Evolutionary conservation across 768 basidiomycete species (phyloP).

Genomic region (Mycena albidolilacea): DNA sequence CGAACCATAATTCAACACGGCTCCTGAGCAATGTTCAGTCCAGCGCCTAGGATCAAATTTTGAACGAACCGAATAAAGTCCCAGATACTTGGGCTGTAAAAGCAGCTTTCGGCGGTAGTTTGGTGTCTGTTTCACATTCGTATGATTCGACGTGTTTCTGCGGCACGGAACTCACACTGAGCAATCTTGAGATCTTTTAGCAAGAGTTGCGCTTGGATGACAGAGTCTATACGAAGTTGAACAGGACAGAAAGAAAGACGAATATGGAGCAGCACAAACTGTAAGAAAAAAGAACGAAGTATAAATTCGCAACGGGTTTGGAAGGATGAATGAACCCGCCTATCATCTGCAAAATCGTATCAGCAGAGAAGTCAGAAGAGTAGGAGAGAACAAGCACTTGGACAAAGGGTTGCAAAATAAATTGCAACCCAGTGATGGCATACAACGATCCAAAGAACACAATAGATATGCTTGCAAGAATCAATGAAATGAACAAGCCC

Average conservation of each 20-base stretch:
- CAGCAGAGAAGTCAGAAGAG: background rate
- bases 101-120: conserved; percentile 64
- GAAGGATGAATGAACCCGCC: conserved; percentile 73
- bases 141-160: background rate
- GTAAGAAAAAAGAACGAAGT: conserved; percentile 66
- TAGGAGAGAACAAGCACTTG: conserved; percentile 47
- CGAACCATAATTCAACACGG: conserved; percentile 62
- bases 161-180: conserved; percentile 48
- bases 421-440: conserved; percentile 62
- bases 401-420: conserved; percentile 65
- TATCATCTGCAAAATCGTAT: conserved; percentile 62
- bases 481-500: conserved; percentile 61
- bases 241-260: background rate
- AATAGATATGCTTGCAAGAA: conserved; percentile 61
- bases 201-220: conserved; percentile 60
- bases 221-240: conserved; percentile 51
- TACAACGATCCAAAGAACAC: conserved; percentile 62
- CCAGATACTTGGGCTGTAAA: conserved; percentile 67
- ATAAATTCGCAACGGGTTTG: conserved; percentile 79
- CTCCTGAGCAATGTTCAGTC: conserved; percentile 39
- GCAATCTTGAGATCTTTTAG: conserved; percentile 65
- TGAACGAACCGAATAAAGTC: conserved; percentile 56
- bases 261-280: conserved; percentile 47
- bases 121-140: conserved; percentile 52
- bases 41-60: background rate